Evolutionary conservation across 371 early-diverging fungal genomes (phyloP), one percentile per base, ranked within the genome.

Genomic region (Rhizomucor pusillus): DNA sequence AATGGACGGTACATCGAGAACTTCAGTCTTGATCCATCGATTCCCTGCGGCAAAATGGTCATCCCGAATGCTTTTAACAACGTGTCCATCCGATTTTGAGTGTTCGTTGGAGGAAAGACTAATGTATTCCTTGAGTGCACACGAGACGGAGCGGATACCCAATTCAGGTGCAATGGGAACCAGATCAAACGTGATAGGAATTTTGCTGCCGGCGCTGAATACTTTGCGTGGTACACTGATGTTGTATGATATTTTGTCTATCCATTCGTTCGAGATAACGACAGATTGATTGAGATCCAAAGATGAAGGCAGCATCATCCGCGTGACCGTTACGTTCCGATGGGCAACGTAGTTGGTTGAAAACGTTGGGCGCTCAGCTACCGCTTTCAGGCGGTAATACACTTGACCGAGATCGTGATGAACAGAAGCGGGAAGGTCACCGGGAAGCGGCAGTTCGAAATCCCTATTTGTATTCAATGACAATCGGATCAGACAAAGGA

Each of bases 401-500:
- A 77, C 69, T 54, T 66, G 55, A 1, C 73, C 78, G 1, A 65
- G 29, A 13, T 73, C 67, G 56, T 73, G 67, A 11, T 68, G 59
- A 11, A 80, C 60, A 0, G 67, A 66, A 41, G 69, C 74, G 3
- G 81, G 78, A 20, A 74, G 49, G 66, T 77, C 68, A 34, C 81
- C 81, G n/a, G 78, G 76, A 19, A 80, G 47, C 13, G 75, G 71
- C 13, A 77, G 49, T 57, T 77, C 78, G 63, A 80, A 80, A 50
- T 73, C 72, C 71, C 77, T 75, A 35, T 19, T 34, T 20, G 50
- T 45, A 35, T n/a, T 13, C 41, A 44, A 40, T 47, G 20, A 41
- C 39, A 22, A 48, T 41, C 23, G 29, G 50, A 39, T 40, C 33
- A n/a, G 16, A 43, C 44, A 16, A 24, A 35, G 55, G 34, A 19